Percentiles rank a stretch among this genome's conserved stretches.
Evolutionary conservation across 2,329 filamentous ascomycete species (phyloP).

Genomic region (Colletotrichum plurivorum): DNA sequence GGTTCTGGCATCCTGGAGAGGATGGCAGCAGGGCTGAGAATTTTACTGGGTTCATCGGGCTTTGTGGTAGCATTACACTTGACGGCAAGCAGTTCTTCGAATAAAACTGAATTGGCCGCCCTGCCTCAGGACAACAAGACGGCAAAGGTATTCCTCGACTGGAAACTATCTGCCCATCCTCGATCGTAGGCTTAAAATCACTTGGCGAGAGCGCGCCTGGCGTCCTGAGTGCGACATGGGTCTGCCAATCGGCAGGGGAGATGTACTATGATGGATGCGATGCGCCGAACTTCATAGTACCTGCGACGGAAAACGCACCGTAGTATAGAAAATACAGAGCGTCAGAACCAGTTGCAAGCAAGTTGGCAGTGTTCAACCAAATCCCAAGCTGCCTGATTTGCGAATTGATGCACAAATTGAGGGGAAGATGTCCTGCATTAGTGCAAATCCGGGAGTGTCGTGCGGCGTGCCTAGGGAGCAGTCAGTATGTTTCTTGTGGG

Average conservation of each 20-base stretch:
- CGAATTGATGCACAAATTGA: too few species aligned
- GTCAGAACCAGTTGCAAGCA: constrained; percentile 21
- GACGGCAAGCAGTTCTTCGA: constrained; percentile 39
- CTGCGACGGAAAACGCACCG: constrained; percentile 39
- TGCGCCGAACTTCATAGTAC: constrained; percentile 24
- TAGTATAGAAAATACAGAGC: constrained; percentile 41
- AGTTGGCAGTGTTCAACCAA: too few species aligned
- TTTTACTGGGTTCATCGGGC: constrained; percentile 53
- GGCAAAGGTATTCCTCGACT: not conserved
- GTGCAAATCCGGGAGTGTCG: too few species aligned
- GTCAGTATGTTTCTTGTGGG: too few species aligned
- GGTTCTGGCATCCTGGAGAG: constrained; percentile 47
- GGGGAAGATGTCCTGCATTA: too few species aligned
- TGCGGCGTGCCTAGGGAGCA: too few species aligned
- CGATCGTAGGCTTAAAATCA: constrained; percentile 20
- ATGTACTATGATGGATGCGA: constrained; percentile 41
- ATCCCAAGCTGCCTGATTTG: too few species aligned
- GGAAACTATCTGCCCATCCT: constrained; percentile 4
- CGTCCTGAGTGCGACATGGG: constrained; percentile 40
- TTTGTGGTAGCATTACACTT: constrained; percentile 55
- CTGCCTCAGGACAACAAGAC: constrained; percentile 26
- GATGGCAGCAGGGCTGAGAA: constrained; percentile 44
- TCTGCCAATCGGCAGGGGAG: constrained; percentile 34
- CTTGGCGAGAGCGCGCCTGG: constrained; percentile 35
- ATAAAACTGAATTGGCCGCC: constrained; percentile 41